Conservation (phyloP, 2,329 filamentous ascomycete species). For the Aspergillus sp. region DNA sequence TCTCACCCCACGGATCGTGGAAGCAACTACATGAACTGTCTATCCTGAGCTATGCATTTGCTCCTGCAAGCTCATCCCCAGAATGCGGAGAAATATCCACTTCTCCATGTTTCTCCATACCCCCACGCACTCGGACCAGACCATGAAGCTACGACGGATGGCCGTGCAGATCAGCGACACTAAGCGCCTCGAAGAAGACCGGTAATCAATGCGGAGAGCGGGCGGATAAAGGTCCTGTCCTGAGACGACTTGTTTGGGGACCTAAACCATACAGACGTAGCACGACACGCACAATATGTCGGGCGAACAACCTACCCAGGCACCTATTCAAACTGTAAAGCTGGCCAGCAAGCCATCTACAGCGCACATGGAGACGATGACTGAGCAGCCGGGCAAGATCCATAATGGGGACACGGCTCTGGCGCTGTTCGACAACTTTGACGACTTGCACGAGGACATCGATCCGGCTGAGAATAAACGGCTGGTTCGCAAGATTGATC, state of each 20-base stretch:
- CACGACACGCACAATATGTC: too few relatives aligned
- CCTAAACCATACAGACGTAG: too few relatives aligned
- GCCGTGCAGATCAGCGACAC: not conserved
- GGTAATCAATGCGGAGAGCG: too few relatives aligned
- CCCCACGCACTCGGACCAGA: slow-evolving; percentile 2
- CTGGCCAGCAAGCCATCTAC: not conserved
- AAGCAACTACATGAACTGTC: too few relatives aligned
- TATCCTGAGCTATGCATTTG: too few relatives aligned
- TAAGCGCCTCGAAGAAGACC: not conserved
- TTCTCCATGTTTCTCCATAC: not conserved
- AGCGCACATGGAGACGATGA: not conserved
- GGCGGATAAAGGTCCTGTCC: too few relatives aligned
- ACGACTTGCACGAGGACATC: not conserved
- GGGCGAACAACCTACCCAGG: not conserved
- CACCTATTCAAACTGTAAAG: not conserved
- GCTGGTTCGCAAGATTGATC: too few relatives aligned
- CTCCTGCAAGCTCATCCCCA: not conserved
- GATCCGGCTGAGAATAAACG: too few relatives aligned
- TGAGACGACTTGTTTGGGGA: too few relatives aligned
- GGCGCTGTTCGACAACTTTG: not conserved
- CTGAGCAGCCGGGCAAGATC: not conserved
- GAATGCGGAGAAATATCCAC: slow-evolving; percentile 3
- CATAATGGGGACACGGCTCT: not conserved
- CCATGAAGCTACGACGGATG: not conserved
- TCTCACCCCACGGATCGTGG: not conserved